Base-by-base conservation (phyloP, 192 early-diverging fungal genomes). In the Entomortierella chlamydospora region DNA sequence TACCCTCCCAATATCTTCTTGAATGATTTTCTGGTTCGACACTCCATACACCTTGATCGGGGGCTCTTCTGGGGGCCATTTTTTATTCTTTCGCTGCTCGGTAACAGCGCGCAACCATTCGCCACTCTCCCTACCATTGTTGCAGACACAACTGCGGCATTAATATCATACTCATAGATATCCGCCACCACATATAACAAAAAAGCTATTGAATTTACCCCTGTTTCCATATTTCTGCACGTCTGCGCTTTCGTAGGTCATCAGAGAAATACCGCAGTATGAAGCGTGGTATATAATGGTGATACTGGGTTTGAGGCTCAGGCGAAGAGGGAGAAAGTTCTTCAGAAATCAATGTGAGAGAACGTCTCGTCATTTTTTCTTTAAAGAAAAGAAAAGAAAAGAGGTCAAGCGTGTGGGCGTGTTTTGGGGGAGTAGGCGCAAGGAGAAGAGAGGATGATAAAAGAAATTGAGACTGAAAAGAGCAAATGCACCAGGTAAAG, bases 231-330 rank as follows among this genome's bases (percentile, higher is more conserved):
- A 12, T 47, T 20, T 4, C 15, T 47, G 2, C 45, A 47, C 15
- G 5, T 20, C 15, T 47, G 12, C 45, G 15, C 15, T 12, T 41
- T 3, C 45, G 49, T 23, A 47, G 18, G 22, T 29, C 58, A 22
- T 68, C 65, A 17, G 70, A 60, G 56, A 81, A 81, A 18, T 52
- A 68, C 37, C 45, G 55, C 52, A 81, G 25, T 43, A 81, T 66
- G 43, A 81, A 81, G 10, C 55, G 64, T 26, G 78, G 78, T 59
- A 81, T 81, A 30, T 81, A 81, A 56, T 81, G 78, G 54, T 81
- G 78, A 22, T 62, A 81, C 59, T 81, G 45, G 47, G 29, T 22
- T 50, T 17, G 2, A 45, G n/a, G 10, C 12, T 47, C 20, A 20
- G 45, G 45, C 15, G 45, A 17, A 2, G 45, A 47, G 12, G 45